Base-by-base conservation (phyloP, 805 yeast genomes). In the Metschnikowia gruessii region DNA sequence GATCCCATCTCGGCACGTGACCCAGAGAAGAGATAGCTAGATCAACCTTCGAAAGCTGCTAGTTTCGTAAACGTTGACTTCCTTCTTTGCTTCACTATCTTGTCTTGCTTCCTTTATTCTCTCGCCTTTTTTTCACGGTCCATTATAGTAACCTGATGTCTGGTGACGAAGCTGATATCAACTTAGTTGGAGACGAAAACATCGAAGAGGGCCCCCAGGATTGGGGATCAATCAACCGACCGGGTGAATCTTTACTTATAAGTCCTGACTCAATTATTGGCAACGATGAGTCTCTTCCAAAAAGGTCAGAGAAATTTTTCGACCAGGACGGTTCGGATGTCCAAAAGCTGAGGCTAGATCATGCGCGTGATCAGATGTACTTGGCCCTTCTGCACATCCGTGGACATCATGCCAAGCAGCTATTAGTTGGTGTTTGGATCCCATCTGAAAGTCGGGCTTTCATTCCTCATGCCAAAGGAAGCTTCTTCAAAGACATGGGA, bases 291-390 rank as follows among this genome's bases (percentile, higher is more conserved):
- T 72, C 39, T 41, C 50, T 83, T 1, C 91, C 91, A 2, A 85
- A 81, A 53, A 69, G 92, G 50, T 96, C 96, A 2, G 90, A 82
- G 47, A 91, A 91, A 61, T 96, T 87, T 54, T 86, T 81, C 54
- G 95, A 82, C 49, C 96, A 95, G 0, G 92, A 85, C 60, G 89
- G 87, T 0, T 82, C 90, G 0, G 55, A 58, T 5, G 59, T 69
- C 5, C 94, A 87, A 60, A 61, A 57, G 4, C 49, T 60, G 3
- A 62, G 69, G 15, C 69, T 91, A 4, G 65, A 68, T 10, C 70
- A 70, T 21, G 80, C 92, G 10, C 69, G 87, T 43, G 65, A 76
- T 26, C 81, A 84, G 24, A 90, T 91, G 96, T 88, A 79, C 58
- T 67, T 70, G 3, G 91, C 95, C 0, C 66, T 90, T 24, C 59